These are phyloP conservation scores for Termitomyces sp. DNA, from an alignment of 1,284 basidiomycete genomes.

Conservation along the genomic window DNA sequence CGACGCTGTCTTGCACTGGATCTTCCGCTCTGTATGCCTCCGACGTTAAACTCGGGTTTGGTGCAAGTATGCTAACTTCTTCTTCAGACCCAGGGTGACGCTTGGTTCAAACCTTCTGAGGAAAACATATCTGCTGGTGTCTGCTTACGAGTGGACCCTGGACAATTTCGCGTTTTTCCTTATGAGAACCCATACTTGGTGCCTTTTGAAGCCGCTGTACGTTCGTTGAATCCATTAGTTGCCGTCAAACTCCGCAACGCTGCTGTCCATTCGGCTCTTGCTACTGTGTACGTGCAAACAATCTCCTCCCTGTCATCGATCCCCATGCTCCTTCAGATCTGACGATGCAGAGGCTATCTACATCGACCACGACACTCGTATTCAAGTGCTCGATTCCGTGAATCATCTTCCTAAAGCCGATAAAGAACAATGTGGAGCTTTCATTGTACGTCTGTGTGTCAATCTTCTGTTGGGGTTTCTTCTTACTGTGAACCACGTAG, in stretches of 20 bases:
- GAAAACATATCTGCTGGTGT: constrained; percentile 68
- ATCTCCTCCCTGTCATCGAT: background rate
- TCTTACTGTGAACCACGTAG: constrained; percentile 28
- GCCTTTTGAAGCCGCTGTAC: constrained; percentile 68
- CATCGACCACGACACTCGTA: constrained; percentile 53
- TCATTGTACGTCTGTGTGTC: constrained; percentile 49
- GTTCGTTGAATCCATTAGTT: constrained; percentile 70
- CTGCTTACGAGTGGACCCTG: constrained; percentile 58
- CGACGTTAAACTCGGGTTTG: background rate
- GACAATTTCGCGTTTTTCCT: constrained; percentile 63
- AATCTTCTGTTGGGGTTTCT: background rate
- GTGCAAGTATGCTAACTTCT: background rate
- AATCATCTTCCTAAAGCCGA: constrained; percentile 61
- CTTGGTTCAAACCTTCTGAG: constrained; percentile 73
- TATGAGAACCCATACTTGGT: constrained; percentile 60
- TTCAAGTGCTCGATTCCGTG: constrained; percentile 65
- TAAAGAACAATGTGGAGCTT: constrained; percentile 82
- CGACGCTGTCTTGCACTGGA: constrained; percentile 65
- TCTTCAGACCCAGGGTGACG: constrained; percentile 59
- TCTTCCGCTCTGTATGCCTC: constrained; percentile 43
- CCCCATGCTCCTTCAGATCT: constrained; percentile 30
- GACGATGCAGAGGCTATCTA: constrained; percentile 51
- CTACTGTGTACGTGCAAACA: constrained; percentile 50
- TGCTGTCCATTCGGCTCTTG: constrained; percentile 74
- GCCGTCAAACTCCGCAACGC: constrained; percentile 77